Percentiles rank a stretch among this genome's conserved stretches.
Evolutionary conservation across 1,139 yeast genomes (phyloP).

Genomic region (Pichia sp.): DNA sequence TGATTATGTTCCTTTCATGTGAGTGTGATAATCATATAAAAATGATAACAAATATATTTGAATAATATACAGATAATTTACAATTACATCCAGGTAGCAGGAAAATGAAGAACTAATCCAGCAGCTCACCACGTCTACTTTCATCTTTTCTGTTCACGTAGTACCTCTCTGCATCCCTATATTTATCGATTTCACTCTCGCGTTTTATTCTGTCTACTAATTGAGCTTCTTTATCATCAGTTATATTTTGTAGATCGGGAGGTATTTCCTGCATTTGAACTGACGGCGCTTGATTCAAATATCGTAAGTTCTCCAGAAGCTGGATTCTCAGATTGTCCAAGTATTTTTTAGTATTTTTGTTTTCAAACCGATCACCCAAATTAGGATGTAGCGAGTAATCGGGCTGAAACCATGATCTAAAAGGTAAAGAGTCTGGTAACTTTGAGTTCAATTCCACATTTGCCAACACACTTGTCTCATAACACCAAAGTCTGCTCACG

Average conservation of each 20-base stretch:
- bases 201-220: conserved; percentile 46
- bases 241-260: conserved; percentile 70
- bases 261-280: conserved; percentile 90
- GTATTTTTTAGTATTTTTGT: conserved; percentile 79
- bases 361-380: conserved; percentile 81
- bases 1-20: conserved; percentile 33
- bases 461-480: conserved; percentile 82
- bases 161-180: conserved; percentile 36
- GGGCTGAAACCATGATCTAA: conserved; percentile 86
- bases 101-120: conserved; percentile 19
- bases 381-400: conserved; percentile 88
- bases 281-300: conserved; percentile 86
- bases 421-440: conserved; percentile 76
- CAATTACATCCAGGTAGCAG: neutral
- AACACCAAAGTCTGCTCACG: conserved; percentile 95
- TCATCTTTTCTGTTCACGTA: conserved; percentile 38
- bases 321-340: conserved; percentile 74
- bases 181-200: conserved; percentile 41
- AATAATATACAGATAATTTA: conserved; percentile 7
- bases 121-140: conserved; percentile 33
- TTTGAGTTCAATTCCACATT: conserved; percentile 71
- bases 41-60: neutral
- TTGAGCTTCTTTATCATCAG: conserved; percentile 53
- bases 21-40: neutral
- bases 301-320: conserved; percentile 77